These are phyloP conservation scores for Hanseniaspora singularis DNA, from an alignment of 805 yeast genomes.

Conservation along the genomic window DNA sequence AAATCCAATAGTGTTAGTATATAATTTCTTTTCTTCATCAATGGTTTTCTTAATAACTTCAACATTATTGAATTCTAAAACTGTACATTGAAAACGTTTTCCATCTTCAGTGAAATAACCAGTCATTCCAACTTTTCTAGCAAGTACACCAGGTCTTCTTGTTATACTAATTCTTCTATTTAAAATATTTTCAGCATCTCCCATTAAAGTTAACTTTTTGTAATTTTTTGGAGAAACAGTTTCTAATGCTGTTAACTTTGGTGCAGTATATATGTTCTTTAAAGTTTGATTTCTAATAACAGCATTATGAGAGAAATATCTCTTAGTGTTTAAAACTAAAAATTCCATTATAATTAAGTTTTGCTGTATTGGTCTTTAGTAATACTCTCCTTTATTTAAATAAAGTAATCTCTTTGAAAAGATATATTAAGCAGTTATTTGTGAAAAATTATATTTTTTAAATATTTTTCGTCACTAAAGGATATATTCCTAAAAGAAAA, in stretches of 20 bases:
- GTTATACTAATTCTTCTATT: constrained; percentile 63
- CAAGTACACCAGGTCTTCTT: constrained; percentile 70
- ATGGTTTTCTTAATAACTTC: constrained; percentile 74
- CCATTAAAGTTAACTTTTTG: constrained; percentile 6
- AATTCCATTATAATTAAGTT: not conserved
- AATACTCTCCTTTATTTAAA: too few species aligned
- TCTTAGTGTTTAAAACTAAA: not conserved
- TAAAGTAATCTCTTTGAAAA: too few species aligned
- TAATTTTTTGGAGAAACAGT: constrained; percentile 8
- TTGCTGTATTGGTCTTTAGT: too few species aligned
- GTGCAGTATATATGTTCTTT: not conserved
- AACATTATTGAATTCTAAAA: constrained; percentile 73
- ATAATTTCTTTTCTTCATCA: constrained; percentile 60
- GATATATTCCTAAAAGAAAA: too few species aligned
- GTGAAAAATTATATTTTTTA: too few species aligned
- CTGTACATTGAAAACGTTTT: constrained; percentile 66
- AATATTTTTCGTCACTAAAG: too few species aligned
- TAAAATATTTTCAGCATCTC: not conserved
- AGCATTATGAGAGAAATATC: not conserved
- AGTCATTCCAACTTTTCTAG: constrained; percentile 82
- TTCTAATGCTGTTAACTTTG: constrained; percentile 4
- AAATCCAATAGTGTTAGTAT: constrained; percentile 77
- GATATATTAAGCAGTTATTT: too few species aligned
- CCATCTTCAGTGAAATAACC: constrained; percentile 67
- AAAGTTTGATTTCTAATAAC: not conserved